Base-by-base conservation (phyloP, 2,329 filamentous ascomycete genomes). In the Venturia asperata region DNA sequence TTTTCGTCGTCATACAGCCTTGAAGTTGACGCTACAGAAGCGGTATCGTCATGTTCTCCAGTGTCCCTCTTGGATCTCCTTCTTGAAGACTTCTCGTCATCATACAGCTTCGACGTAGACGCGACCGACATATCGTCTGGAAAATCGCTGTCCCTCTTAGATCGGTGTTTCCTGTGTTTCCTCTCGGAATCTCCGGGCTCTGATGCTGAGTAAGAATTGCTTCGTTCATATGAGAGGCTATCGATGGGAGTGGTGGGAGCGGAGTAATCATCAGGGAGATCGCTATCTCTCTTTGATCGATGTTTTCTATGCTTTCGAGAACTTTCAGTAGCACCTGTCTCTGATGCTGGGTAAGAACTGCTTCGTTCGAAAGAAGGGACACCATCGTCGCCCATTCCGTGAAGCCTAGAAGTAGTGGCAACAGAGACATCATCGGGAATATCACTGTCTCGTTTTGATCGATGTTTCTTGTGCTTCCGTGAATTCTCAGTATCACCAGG, bases 61-160 rank as follows among this genome's bases (percentile, higher is more conserved):
- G 49, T 41, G 15, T 65, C 67, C 6, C 74, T 24, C 74, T 73
- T 65, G 73, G 70, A 74, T 24, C 74, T 73, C 39, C 63, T 42
- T 27, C 61, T 30, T 39, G 41, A 80, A 62, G 80, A 77, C 45
- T 74, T 64, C 30, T 78, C 76, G 3, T 71, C 77, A 41, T 77
- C 74, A 39, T 63, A 63, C 15, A 58, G 52, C 63, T 39, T 64
- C 24, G 75, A 62, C 21, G 56, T 65, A 34, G 66, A 62, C 27
- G 61, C 66, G 13, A 58, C 47, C 3, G 64, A 66, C 24, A 42
- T 39, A 21, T 64, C 55, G 17, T 67, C 66, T 43, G 55, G 61
- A 27, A 64, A 34, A 30, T 67, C 66, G 21, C 63, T 52, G 30
- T 66, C 66, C 6, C 74, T 21, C 74, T 73, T 65, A 72, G 70